Evolutionary conservation across 441 rosid species (phyloP), one percentile per base, ranked within the genome.

Genomic region (Euphorbia celastroides): DNA sequence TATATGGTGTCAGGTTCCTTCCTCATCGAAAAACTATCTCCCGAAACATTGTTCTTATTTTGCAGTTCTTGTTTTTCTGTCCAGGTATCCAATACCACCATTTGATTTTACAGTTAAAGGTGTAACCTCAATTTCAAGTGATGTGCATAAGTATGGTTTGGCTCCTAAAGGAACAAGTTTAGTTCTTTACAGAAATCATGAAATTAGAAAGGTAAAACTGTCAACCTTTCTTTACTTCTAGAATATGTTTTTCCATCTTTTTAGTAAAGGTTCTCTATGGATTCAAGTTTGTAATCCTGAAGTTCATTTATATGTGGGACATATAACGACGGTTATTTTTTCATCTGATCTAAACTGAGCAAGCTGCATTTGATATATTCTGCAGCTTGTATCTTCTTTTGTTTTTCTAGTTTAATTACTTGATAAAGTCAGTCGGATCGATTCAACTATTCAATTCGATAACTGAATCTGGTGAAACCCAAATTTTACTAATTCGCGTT

Each of bases 151-250:
- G 72, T 94, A 92, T 80, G 99, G 99, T 41, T 76, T 94, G 79
- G 98, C 98, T 70, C 99, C 96, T 27, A 87, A 92, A 82, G 99
- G 97, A 74, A 92, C 99, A 22, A 94, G 99, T 73, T 68, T 87
- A 60, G 96, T 92, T 74, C 82, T 94, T 60, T 94, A 94, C 85
- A 86, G 92, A 80, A 87, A 94, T 77, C 99, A 87, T 70, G 99
- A 89, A 63, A 86, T 94, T 72, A 86, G 99, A 78, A 94, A 90
- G 97, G 98, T 94, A 75, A 57, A 19, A 50, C n/a, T n/a, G 13
- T 59, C 28, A 46, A 50, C 10, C 31, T 8, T 51, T 19, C 28
- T 60, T 16, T 32, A 32, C 4, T 66, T 64, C 57, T 57, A 41
- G 31, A 62, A 60, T n/a, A 19, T 54, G 26, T 11, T n/a, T 57